These are phyloP conservation scores for Trichoderma lentiforme DNA, from an alignment of 2,329 filamentous ascomycete species.

Conservation along the genomic window DNA sequence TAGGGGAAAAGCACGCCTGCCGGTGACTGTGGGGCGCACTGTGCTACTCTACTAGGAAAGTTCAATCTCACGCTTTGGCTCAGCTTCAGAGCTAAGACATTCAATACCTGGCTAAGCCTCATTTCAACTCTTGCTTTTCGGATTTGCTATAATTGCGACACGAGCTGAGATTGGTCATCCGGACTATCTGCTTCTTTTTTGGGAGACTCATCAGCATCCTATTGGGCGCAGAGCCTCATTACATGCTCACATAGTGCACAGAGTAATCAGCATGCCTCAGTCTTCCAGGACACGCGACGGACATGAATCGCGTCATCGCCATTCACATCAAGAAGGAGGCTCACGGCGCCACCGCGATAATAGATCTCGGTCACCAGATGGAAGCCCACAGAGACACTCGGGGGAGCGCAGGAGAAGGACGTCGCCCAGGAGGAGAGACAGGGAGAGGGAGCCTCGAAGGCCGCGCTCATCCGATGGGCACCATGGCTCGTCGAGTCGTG, in stretches of 20 bases:
- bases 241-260: neutral
- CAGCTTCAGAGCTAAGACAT: neutral
- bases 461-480: slow-evolving; percentile 27
- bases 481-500: slow-evolving; percentile 15
- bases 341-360: slow-evolving; percentile 1
- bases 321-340: neutral
- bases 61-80: neutral
- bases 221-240: neutral
- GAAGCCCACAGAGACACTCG: slow-evolving; percentile 3
- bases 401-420: slow-evolving; percentile 17
- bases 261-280: neutral
- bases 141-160: neutral
- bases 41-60: neutral
- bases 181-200: neutral
- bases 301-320: neutral
- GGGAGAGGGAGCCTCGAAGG: slow-evolving; percentile 22
- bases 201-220: neutral
- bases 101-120: neutral
- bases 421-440: neutral
- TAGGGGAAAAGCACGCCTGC: too few species aligned
- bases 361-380: slow-evolving; percentile 10
- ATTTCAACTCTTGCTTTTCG: neutral
- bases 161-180: neutral
- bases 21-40: slow-evolving; percentile 5
- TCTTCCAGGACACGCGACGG: slow-evolving; percentile 17